Conservation (phyloP, 352 stramenopile species). For the Pythium myriotylum region DNA sequence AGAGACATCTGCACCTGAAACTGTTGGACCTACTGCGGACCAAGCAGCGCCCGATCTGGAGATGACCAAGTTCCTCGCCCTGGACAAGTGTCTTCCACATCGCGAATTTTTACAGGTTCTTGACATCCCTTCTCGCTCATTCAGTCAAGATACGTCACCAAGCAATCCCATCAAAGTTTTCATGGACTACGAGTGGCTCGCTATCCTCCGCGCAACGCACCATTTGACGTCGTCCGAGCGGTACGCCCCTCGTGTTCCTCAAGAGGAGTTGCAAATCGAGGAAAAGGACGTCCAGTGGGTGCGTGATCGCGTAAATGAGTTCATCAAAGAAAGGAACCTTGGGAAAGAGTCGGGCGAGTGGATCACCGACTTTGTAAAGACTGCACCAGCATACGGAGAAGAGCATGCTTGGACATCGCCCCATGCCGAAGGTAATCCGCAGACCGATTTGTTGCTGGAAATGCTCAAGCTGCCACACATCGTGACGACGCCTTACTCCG, state of each 20-base stretch:
- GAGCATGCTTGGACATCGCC: conserved; percentile 25
- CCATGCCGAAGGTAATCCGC: conserved; percentile 88
- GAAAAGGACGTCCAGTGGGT: conserved; percentile 82
- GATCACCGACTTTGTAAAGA: conserved; percentile 83
- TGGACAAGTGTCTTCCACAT: conserved; percentile 99
- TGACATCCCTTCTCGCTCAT: conserved; percentile 54
- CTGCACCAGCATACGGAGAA: conserved; percentile 62
- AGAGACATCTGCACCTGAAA: background rate
- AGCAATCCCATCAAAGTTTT: conserved; percentile 60
- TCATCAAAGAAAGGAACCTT: conserved; percentile 56
- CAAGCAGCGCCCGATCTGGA: background rate
- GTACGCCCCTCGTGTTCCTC: conserved; percentile 65
- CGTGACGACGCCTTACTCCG: conserved; percentile 91
- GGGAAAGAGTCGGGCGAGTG: conserved; percentile 60
- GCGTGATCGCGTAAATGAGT: conserved; percentile 44
- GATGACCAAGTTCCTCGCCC: conserved; percentile 95
- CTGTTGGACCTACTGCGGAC: background rate
- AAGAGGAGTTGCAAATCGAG: conserved; percentile 78
- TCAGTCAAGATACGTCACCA: background rate
- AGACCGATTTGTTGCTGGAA: conserved; percentile 94
- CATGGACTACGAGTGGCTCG: conserved; percentile 96
- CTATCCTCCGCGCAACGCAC: conserved; percentile 93
- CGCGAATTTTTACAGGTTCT: conserved; percentile 96
- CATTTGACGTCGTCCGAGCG: conserved; percentile 74
- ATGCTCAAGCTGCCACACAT: conserved; percentile 93